Evolutionary conservation across 2,329 filamentous ascomycete species (phyloP).

Genomic region (Clonostachys byssicola): DNA sequence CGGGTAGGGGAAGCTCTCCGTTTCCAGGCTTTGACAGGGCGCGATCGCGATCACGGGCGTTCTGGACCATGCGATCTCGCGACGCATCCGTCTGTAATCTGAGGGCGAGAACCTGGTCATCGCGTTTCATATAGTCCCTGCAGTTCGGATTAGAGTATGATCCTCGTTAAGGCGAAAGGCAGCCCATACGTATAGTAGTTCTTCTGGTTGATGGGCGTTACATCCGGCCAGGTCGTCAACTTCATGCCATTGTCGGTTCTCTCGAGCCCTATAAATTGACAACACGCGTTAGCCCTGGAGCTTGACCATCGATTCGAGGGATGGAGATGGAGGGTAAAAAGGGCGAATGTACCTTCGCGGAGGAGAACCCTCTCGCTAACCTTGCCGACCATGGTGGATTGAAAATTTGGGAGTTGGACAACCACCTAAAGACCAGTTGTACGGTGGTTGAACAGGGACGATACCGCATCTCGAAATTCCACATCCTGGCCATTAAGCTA

Average conservation of each 20-base stretch:
- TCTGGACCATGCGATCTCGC: slow-evolving; percentile 78
- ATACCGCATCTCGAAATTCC: too few relatives aligned
- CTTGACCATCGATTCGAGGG: neutral
- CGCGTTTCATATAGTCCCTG: slow-evolving; percentile 96
- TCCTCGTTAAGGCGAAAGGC: neutral
- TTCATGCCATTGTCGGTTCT: slow-evolving; percentile 99
- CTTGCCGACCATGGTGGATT: slow-evolving; percentile 52
- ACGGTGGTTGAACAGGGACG: neutral
- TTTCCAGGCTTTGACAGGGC: slow-evolving; percentile 65
- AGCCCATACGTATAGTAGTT: slow-evolving; percentile 91
- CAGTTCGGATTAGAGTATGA: slow-evolving; percentile 8
- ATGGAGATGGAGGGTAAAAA: neutral
- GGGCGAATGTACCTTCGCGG: slow-evolving; percentile 47
- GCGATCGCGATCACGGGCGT: slow-evolving; percentile 82
- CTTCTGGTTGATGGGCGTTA: slow-evolving; percentile 95
- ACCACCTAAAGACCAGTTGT: neutral
- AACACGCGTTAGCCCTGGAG: slow-evolving; percentile 9
- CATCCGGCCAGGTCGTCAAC: slow-evolving; percentile 87
- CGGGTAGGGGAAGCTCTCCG: slow-evolving; percentile 57
- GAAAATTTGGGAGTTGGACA: neutral
- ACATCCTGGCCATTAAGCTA: too few relatives aligned
- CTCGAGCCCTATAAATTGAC: slow-evolving; percentile 66
- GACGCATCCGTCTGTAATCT: slow-evolving; percentile 85
- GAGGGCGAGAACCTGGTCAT: slow-evolving; percentile 90
- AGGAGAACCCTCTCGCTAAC: slow-evolving; percentile 62